phyloP scores from a whole-genome alignment of 306 rosid species.

The Acacia acuminata region DNA sequence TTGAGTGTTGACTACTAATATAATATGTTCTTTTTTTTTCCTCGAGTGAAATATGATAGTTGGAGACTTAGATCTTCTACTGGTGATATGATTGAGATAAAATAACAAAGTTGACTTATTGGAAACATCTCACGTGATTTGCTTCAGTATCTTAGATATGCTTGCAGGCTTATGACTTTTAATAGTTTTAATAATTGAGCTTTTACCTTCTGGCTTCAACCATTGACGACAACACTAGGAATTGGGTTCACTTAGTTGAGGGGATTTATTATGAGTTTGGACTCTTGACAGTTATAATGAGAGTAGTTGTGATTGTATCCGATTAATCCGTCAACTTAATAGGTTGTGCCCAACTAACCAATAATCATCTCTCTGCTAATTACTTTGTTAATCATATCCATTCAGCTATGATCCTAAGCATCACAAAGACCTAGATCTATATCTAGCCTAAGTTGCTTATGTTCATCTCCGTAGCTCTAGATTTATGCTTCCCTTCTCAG shows the following conservation, averaged over 20 bases:
- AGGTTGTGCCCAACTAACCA: not conserved
- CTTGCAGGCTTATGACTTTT: conserved; percentile 4
- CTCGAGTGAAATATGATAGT: not conserved
- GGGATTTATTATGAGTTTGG: not conserved
- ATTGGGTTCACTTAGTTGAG: not conserved
- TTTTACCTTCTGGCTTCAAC: not conserved
- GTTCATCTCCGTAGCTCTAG: too few species aligned
- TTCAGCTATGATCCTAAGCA: not conserved
- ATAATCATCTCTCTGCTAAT: not conserved
- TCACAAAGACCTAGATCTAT: not conserved
- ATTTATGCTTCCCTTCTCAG: too few species aligned
- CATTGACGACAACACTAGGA: not conserved
- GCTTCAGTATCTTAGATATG: conserved; percentile 17
- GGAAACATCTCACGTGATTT: not conserved
- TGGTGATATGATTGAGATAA: not conserved
- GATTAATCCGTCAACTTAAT: not conserved
- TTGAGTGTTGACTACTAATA: not conserved
- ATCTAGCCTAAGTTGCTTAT: too few species aligned
- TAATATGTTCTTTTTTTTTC: not conserved
- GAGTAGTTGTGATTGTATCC: not conserved
- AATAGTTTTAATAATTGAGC: not conserved
- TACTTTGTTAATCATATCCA: not conserved
- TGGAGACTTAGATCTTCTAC: not conserved
- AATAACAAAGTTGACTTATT: not conserved
- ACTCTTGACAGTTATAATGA: not conserved